phyloP scores from a whole-genome alignment of 1,284 basidiomycete species.

The Stygiomarasmius scandens region DNA sequence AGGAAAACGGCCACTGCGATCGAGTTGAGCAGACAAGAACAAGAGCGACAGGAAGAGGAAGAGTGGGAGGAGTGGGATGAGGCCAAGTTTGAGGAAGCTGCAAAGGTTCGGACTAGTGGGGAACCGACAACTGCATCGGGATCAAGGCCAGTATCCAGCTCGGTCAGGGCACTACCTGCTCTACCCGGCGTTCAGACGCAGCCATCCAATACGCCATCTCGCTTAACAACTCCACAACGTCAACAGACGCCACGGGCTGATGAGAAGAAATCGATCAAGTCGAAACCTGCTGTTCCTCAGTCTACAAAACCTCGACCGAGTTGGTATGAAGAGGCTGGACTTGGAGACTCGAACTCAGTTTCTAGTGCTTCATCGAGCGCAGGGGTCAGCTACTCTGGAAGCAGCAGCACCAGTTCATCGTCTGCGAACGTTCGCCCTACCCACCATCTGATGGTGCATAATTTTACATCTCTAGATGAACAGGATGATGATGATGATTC shows the following conservation, averaged over 20 bases:
- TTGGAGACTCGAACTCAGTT: neutral
- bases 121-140: neutral
- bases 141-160: neutral
- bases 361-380: neutral
- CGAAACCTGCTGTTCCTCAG: neutral
- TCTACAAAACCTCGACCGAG: constrained; percentile 6
- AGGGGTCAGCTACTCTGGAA: neutral
- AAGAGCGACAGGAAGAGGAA: constrained; percentile 36
- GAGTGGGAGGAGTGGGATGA: constrained; percentile 57
- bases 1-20: constrained; percentile 48
- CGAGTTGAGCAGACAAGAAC: constrained; percentile 33
- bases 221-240: neutral
- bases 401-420: neutral
- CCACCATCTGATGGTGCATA: neutral
- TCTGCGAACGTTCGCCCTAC: neutral
- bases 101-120: neutral
- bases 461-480: neutral
- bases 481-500: neutral
- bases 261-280: constrained; percentile 6
- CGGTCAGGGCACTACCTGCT: neutral
- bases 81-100: constrained; percentile 40
- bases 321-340: constrained; percentile 5
- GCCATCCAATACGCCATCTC: too few species aligned
- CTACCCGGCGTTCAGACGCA: neutral
- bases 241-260: constrained; percentile 3